phyloP scores from a whole-genome alignment of 805 yeast species.

The Jamesozyma piceae region DNA sequence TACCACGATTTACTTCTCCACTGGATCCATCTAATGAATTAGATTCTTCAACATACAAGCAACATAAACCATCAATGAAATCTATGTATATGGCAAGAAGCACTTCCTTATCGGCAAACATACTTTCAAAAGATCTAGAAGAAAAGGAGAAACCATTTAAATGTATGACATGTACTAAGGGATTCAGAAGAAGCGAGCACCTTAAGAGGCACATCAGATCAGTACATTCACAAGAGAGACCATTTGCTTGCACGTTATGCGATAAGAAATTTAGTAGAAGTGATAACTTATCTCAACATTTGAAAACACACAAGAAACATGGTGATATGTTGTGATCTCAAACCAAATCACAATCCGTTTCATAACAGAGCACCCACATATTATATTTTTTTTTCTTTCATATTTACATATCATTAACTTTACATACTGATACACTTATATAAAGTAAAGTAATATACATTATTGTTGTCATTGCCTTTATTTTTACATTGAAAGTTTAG shows the following conservation, averaged over 20 bases:
- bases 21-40: neutral
- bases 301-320: slow-evolving; percentile 40
- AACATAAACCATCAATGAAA: neutral
- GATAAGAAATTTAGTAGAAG: slow-evolving; percentile 54
- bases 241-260: slow-evolving; percentile 50
- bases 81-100: neutral
- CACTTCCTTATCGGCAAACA: neutral
- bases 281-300: slow-evolving; percentile 59
- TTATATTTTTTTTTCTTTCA: too few species aligned
- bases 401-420: too few species aligned
- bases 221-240: slow-evolving; percentile 52
- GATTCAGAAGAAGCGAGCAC: slow-evolving; percentile 56
- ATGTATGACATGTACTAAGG: slow-evolving; percentile 33
- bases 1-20: neutral
- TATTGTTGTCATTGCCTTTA: neutral
- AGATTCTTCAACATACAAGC: neutral
- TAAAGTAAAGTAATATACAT: too few species aligned
- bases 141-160: slow-evolving; percentile 31
- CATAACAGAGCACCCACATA: too few species aligned
- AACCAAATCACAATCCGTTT: too few species aligned
- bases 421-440: too few species aligned
- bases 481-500: neutral
- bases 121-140: slow-evolving; percentile 5
- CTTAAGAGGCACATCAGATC: slow-evolving; percentile 58
- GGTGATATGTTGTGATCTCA: slow-evolving; percentile 19